Evolutionary conservation across 768 basidiomycete genomes (phyloP), one percentile per base, ranked within the genome.

Genomic region (Suillus plorans): DNA sequence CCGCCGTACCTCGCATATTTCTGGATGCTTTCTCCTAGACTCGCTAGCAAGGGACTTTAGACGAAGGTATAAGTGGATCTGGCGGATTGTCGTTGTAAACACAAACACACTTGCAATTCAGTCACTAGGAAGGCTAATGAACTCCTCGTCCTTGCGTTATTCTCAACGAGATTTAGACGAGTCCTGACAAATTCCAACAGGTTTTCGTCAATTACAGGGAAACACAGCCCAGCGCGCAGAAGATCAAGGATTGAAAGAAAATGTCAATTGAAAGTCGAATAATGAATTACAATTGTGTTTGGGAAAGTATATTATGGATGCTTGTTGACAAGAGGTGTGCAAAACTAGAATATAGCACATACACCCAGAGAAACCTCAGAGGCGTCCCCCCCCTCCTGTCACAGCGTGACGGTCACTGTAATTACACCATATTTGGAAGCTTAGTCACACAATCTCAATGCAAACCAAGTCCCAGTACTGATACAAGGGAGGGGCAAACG

Each of bases 21-120:
- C 95, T 25, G 94, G 93, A 75, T 96, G 89, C 70, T 92, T 93
- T 65, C 95, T 81, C 70, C 89, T 85, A 28, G 93, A 94, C 80
- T 97, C 96, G 70, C 90, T 92, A 10, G 94, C 87, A 68, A 98
- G 78, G 47, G 95, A 91, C 91, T 95, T 63, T 10, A 66, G n/a
- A 59, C 28, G 28, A 41, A 13, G 31, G 67, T 53, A 66, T 63
- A n/a, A 34, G 55, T 39, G 67, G 50, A 31, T 69, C 36, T 62
- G 65, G 36, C 65, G 65, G n/a, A 55, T 28, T 36, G 4, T 37
- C 44, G 39, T 9, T 67, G 64, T 59, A 66, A 52, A 39, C 62
- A 65, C 66, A 86, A 53, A 36, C 61, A 65, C 66, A 86, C 87
- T 82, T 92, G 90, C 36, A 92, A 82, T 72, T 92, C 90, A 12